phyloP scores from a whole-genome alignment of 169 alveolate genomes.

The Toxoplasma gondii region DNA sequence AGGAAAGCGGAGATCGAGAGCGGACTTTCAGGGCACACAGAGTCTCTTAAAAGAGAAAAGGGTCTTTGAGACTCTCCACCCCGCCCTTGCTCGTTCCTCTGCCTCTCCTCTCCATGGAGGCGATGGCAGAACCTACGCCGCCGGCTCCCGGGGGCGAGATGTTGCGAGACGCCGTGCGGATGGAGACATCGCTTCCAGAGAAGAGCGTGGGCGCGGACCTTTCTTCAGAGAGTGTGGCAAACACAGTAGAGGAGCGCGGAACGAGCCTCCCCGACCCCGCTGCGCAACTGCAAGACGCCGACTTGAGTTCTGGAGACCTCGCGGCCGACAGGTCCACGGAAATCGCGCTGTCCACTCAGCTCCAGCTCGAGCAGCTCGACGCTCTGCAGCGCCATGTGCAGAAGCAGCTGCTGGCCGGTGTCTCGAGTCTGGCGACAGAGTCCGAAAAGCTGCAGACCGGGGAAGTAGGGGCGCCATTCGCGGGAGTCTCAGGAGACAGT shows the following conservation, averaged over 20 bases:
- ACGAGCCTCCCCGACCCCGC: too few relatives aligned
- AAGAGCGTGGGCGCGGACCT: not conserved
- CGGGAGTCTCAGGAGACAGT: not conserved
- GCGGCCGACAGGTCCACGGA: too few relatives aligned
- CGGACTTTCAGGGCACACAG: too few relatives aligned
- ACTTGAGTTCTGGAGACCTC: too few relatives aligned
- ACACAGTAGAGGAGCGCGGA: too few relatives aligned
- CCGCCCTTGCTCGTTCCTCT: too few relatives aligned
- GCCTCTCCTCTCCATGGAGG: not conserved
- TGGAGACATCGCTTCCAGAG: not conserved
- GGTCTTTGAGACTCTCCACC: too few relatives aligned
- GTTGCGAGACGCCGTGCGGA: not conserved
- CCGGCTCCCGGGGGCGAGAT: not conserved
- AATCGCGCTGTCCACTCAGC: not conserved
- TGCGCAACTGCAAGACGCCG: too few relatives aligned
- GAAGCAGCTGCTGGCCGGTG: not conserved
- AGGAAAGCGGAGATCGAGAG: too few relatives aligned
- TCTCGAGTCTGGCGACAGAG: not conserved
- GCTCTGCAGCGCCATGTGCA: not conserved
- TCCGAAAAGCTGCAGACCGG: not conserved
- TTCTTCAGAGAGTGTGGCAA: not conserved
- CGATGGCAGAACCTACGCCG: not conserved
- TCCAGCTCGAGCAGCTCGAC: not conserved
- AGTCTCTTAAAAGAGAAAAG: too few relatives aligned
- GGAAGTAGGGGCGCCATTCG: not conserved